These are phyloP conservation scores for Hydrangea macrophylla DNA, from an alignment of 148 eudicot genomes.

Conservation along the genomic window DNA sequence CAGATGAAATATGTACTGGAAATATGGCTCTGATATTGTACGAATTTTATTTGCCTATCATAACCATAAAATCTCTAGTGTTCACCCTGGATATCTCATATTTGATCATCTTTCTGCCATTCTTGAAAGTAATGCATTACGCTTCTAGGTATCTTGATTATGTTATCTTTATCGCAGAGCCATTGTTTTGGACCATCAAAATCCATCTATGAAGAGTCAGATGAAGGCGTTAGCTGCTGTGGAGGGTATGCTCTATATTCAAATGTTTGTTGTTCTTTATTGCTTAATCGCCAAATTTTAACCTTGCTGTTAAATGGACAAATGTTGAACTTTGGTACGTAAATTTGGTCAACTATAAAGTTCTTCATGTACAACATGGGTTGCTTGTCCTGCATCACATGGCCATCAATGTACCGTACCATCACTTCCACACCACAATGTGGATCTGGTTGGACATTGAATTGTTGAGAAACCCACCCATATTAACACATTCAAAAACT, in stretches of 20 bases:
- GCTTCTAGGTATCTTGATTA: neutral
- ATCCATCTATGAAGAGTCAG: conserved; percentile 78
- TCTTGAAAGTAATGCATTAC: neutral
- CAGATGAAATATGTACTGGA: neutral
- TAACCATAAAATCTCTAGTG: neutral
- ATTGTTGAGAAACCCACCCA: neutral
- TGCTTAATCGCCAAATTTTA: neutral
- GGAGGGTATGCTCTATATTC: conserved; percentile 55
- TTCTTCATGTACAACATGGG: too few relatives aligned
- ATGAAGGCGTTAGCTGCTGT: conserved; percentile 80
- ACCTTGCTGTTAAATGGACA: neutral
- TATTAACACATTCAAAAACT: neutral
- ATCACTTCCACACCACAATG: too few relatives aligned
- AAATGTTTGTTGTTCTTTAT: neutral
- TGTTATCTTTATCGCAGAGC: conserved; percentile 46
- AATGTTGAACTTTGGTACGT: neutral
- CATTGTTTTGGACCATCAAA: conserved; percentile 67
- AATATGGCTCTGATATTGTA: neutral
- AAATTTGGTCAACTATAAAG: too few relatives aligned
- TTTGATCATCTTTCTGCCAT: neutral
- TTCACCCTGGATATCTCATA: neutral
- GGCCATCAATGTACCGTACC: too few relatives aligned
- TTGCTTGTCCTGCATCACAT: too few relatives aligned
- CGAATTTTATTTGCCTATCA: neutral
- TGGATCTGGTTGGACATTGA: neutral